A percentile compares a stretch with the other conserved stretches of the same genome.
These are phyloP conservation scores for Strobilomyces confusus DNA, from an alignment of 768 basidiomycete genomes.

Conservation along the genomic window DNA sequence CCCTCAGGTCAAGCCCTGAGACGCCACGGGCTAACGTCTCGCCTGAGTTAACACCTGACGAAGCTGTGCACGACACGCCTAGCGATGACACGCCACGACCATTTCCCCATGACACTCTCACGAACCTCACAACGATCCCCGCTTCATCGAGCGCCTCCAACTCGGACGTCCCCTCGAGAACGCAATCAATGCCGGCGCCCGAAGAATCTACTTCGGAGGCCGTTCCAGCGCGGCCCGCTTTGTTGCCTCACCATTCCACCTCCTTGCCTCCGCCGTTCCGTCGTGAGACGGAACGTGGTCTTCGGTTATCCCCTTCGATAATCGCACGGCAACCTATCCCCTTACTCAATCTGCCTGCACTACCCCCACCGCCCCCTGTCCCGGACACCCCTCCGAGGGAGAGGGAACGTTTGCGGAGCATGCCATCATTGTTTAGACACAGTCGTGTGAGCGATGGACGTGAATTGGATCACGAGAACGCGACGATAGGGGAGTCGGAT, in stretches of 20 bases:
- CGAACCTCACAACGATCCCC: not conserved
- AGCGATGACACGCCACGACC: conserved; percentile 18
- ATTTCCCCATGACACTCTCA: conserved; percentile 10
- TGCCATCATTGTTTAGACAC: conserved; percentile 50
- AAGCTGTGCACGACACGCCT: conserved; percentile 8
- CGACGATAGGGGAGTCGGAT: conserved; percentile 27
- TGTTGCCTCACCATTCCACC: conserved; percentile 9
- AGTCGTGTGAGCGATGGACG: conserved; percentile 27
- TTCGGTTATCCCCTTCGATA: conserved; percentile 44
- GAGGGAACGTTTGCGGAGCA: conserved; percentile 40
- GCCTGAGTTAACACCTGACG: conserved; percentile 1
- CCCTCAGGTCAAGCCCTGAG: conserved; percentile 1
- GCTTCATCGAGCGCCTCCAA: conserved; percentile 1
- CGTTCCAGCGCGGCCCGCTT: conserved; percentile 2
- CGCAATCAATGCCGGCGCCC: not conserved
- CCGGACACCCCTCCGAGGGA: conserved; percentile 11
- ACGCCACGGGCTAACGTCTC: conserved; percentile 5
- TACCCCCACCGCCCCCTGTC: conserved; percentile 32
- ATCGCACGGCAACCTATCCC: conserved; percentile 44
- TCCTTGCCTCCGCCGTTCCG: conserved; percentile 22
- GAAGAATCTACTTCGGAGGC: not conserved
- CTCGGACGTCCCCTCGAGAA: not conserved
- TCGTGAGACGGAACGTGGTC: conserved; percentile 33
- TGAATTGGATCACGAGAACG: conserved; percentile 21
- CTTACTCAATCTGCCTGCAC: conserved; percentile 46